Evolutionary conservation across 495 filamentous ascomycete species (phyloP).

Genomic region (Neurospora sp.): DNA sequence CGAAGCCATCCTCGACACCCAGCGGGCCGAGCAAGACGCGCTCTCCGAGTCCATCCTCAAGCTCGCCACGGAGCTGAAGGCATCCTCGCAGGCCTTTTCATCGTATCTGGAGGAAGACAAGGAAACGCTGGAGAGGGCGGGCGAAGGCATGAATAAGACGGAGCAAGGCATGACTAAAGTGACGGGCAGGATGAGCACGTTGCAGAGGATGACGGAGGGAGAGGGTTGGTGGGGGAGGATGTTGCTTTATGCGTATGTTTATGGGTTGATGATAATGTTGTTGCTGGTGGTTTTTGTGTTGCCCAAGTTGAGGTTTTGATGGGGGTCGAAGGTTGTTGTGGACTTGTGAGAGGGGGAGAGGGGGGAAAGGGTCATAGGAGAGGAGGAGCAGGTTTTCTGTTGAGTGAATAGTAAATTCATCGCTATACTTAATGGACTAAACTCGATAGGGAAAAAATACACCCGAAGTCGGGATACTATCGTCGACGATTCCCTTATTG

Average conservation of each 20-base stretch:
- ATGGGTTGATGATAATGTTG: slow-evolving; percentile 62
- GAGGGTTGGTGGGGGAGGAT: slow-evolving; percentile 80
- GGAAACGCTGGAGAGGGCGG: slow-evolving; percentile 55
- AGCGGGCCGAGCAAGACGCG: slow-evolving; percentile 74
- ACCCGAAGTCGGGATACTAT: background rate
- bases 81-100: slow-evolving; percentile 59
- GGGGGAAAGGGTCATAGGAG: background rate
- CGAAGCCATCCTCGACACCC: slow-evolving; percentile 60
- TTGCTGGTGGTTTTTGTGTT: slow-evolving; percentile 67
- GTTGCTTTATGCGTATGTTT: slow-evolving; percentile 75
- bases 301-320: slow-evolving; percentile 77
- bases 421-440: background rate
- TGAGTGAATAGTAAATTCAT: background rate
- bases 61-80: slow-evolving; percentile 71
- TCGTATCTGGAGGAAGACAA: slow-evolving; percentile 62
- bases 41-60: slow-evolving; percentile 68
- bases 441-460: background rate
- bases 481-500: background rate
- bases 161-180: slow-evolving; percentile 63
- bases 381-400: background rate
- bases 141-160: slow-evolving; percentile 66
- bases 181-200: slow-evolving; percentile 58
- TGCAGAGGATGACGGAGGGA: slow-evolving; percentile 70
- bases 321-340: background rate
- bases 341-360: no score